phyloP scores from a whole-genome alignment of 495 filamentous ascomycete genomes.

The Xylaria nigripes region DNA sequence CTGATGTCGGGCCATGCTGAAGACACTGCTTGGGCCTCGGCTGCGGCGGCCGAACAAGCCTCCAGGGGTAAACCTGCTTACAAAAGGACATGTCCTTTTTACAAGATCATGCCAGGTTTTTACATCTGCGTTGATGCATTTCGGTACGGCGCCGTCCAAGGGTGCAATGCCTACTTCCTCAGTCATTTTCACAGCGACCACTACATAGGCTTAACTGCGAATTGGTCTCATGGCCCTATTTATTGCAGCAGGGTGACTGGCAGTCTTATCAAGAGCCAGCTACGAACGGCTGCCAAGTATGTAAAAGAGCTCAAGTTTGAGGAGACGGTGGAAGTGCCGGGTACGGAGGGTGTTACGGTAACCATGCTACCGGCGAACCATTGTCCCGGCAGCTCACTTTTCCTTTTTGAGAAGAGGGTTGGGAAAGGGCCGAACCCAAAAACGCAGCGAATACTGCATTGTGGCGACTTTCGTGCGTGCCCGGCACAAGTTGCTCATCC shows the following conservation, averaged over 20 bases:
- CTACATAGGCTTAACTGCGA: slow-evolving; percentile 81
- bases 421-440: slow-evolving; percentile 49
- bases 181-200: slow-evolving; percentile 98
- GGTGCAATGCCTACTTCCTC: slow-evolving; percentile 90
- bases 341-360: slow-evolving; percentile 70
- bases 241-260: slow-evolving; percentile 91
- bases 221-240: slow-evolving; percentile 89
- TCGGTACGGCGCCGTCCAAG: slow-evolving; percentile 85
- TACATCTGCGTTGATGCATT: slow-evolving; percentile 95
- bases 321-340: slow-evolving; percentile 65
- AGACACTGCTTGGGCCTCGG: slow-evolving; percentile 79
- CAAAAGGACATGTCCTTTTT: slow-evolving; percentile 89
- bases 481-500: slow-evolving; percentile 80
- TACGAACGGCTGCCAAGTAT: slow-evolving; percentile 79
- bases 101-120: slow-evolving; percentile 91
- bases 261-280: slow-evolving; percentile 77
- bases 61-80: slow-evolving; percentile 85
- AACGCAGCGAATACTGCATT: slow-evolving; percentile 78
- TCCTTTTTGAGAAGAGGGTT: slow-evolving; percentile 76
- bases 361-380: slow-evolving; percentile 97
- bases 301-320: slow-evolving; percentile 85
- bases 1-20: slow-evolving; percentile 88
- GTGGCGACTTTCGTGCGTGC: slow-evolving; percentile 91
- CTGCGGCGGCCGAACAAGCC: slow-evolving; percentile 67
- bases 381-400: slow-evolving; percentile 89